phyloP scores from a whole-genome alignment of 73 alveolate genomes.

The Paramecium sexaurelia region DNA sequence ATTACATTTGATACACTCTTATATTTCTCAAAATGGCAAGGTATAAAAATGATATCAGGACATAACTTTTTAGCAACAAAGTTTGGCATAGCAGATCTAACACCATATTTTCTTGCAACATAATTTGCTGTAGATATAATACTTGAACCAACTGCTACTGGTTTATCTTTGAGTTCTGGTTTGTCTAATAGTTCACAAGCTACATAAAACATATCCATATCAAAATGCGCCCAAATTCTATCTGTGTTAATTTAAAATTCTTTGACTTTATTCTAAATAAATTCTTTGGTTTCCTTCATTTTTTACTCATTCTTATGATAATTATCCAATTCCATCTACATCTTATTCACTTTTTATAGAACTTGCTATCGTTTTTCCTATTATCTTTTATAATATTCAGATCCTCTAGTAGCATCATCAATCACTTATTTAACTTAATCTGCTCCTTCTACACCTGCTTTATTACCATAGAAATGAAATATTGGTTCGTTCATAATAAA shows the following conservation, averaged over 20 bases:
- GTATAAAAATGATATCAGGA: conserved; percentile 91
- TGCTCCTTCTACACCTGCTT: conserved; percentile 91
- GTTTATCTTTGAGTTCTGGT: conserved; percentile 94
- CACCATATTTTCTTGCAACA: conserved; percentile 98
- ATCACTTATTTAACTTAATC: conserved; percentile 75
- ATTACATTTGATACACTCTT: conserved; percentile 73
- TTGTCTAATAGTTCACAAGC: conserved; percentile 98
- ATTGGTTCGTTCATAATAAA: conserved; percentile 2
- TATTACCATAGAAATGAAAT: conserved; percentile 66
- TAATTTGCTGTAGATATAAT: conserved; percentile 97
- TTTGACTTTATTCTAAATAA: conserved; percentile 41
- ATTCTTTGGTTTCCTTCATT: conserved; percentile 51
- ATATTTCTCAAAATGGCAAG: conserved; percentile 83
- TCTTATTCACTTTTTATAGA: conserved; percentile 68
- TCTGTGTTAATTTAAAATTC: conserved; percentile 58
- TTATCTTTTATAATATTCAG: conserved; percentile 78
- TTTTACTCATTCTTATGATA: conserved; percentile 63
- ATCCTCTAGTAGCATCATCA: conserved; percentile 82
- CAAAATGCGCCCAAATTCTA: conserved; percentile 96
- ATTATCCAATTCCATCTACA: conserved; percentile 70
- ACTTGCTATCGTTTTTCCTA: conserved; percentile 58
- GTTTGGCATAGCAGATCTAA: conserved; percentile 99
- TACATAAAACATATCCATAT: conserved; percentile 99
- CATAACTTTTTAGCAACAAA: conserved; percentile 97
- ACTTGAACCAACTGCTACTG: conserved; percentile 98